Percentiles rank a stretch among this genome's conserved stretches.
phyloP scores from a whole-genome alignment of 305 asterid species.

The Caryopteris hybrid region DNA sequence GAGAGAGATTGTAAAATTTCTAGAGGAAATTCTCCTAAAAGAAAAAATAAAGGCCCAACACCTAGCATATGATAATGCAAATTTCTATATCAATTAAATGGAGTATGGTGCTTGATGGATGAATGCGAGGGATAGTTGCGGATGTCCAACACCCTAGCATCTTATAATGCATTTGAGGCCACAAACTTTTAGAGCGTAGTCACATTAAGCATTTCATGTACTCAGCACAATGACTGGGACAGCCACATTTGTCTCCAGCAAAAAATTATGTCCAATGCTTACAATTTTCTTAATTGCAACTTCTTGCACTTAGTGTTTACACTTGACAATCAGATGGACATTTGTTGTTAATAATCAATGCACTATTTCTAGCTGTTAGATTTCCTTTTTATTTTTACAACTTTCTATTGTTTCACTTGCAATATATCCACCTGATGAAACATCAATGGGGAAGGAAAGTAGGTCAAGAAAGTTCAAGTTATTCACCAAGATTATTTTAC shows the following conservation, averaged over 20 bases:
- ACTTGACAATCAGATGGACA: slow-evolving; percentile 1
- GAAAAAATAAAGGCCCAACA: not conserved
- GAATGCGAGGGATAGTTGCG: too few relatives aligned
- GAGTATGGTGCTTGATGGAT: too few relatives aligned
- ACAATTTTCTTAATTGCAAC: not conserved
- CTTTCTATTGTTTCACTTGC: not conserved
- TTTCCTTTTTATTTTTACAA: not conserved
- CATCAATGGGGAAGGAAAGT: not conserved
- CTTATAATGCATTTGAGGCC: too few relatives aligned
- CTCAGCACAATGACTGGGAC: too few relatives aligned
- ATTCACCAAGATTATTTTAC: not conserved
- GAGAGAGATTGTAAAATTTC: not conserved
- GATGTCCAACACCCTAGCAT: too few relatives aligned
- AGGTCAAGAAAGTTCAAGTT: not conserved
- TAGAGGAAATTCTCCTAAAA: not conserved
- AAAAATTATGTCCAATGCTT: not conserved
- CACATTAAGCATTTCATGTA: too few relatives aligned
- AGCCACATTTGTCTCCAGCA: too few relatives aligned
- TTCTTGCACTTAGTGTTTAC: not conserved
- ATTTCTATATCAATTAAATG: too few relatives aligned
- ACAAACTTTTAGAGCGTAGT: too few relatives aligned
- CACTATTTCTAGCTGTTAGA: not conserved
- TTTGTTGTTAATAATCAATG: not conserved
- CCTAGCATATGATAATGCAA: not conserved
- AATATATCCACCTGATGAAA: not conserved